Conservation (phyloP, 2,329 filamentous ascomycete genomes). For the Apiospora rasikravindrae region DNA sequence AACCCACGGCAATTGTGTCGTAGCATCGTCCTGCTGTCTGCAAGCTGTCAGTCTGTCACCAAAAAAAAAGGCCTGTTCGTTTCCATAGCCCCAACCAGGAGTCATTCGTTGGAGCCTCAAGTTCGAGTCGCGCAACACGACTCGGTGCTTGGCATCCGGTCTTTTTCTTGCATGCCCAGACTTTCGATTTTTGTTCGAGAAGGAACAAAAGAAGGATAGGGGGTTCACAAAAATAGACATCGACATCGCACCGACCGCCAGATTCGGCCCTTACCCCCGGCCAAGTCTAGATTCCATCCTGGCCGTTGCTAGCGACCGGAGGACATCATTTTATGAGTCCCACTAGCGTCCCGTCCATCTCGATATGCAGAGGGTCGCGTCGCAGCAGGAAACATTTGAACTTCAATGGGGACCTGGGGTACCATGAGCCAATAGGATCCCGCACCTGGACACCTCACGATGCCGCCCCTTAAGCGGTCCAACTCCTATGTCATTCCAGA, state of each 20-base stretch:
- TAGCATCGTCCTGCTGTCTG: neutral
- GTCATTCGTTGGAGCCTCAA: neutral
- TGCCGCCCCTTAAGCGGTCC: slow-evolving; percentile 38
- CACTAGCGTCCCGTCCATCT: slow-evolving; percentile 5
- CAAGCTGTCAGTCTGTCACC: neutral
- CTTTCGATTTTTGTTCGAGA: neutral
- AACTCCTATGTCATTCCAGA: slow-evolving; percentile 47
- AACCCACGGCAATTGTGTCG: neutral
- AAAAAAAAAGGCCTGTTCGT: neutral
- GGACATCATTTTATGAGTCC: slow-evolving; percentile 1
- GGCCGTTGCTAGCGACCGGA: slow-evolving; percentile 6
- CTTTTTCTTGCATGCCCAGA: neutral
- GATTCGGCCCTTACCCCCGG: slow-evolving; percentile 10
- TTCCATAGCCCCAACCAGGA: slow-evolving; percentile 6
- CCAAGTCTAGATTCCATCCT: neutral
- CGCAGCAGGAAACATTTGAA: slow-evolving; percentile 7
- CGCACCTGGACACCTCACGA: slow-evolving; percentile 22
- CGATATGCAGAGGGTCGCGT: slow-evolving; percentile 15
- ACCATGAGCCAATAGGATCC: slow-evolving; percentile 15
- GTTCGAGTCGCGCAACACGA: slow-evolving; percentile 9
- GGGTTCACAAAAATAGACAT: slow-evolving; percentile 14
- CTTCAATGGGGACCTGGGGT: slow-evolving; percentile 17
- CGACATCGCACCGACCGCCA: slow-evolving; percentile 1
- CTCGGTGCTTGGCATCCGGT: slow-evolving; percentile 9
- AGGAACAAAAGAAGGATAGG: neutral